These are phyloP conservation scores for Ganoderma leucocontextum DNA, from an alignment of 1,284 basidiomycete species.

Conservation along the genomic window DNA sequence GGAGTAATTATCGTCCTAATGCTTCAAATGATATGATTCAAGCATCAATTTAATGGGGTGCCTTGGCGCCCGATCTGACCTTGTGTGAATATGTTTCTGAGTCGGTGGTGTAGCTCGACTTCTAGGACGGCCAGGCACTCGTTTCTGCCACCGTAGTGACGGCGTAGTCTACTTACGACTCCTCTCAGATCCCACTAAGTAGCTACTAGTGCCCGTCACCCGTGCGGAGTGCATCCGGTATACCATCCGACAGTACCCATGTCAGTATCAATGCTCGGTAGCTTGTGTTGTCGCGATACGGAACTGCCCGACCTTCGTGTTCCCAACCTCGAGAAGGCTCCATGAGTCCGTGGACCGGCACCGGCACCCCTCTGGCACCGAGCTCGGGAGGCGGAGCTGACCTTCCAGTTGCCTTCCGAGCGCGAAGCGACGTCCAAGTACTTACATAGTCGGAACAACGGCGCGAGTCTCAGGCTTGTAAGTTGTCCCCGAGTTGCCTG, in stretches of 20 bases:
- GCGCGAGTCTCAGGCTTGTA: constrained; percentile 1
- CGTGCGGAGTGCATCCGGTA: background rate
- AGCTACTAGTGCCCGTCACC: background rate
- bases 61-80: too few species aligned
- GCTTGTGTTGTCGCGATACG: constrained; percentile 3
- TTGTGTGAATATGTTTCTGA: too few species aligned
- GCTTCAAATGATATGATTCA: too few species aligned
- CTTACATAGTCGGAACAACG: background rate
- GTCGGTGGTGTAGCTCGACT: background rate
- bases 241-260: background rate
- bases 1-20: too few species aligned
- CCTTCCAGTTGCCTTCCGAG: background rate
- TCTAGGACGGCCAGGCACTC: background rate
- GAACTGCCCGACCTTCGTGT: background rate
- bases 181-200: too few species aligned
- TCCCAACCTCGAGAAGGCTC: background rate
- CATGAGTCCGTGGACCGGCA: background rate
- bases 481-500: background rate
- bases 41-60: too few species aligned
- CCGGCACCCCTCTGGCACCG: background rate
- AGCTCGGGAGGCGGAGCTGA: background rate
- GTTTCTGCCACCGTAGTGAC: background rate
- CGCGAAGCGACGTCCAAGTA: background rate
- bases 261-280: background rate
- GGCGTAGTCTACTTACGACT: background rate